Evolutionary conservation across 257 asterid species (phyloP).

Genomic region (Striga asiatica): DNA sequence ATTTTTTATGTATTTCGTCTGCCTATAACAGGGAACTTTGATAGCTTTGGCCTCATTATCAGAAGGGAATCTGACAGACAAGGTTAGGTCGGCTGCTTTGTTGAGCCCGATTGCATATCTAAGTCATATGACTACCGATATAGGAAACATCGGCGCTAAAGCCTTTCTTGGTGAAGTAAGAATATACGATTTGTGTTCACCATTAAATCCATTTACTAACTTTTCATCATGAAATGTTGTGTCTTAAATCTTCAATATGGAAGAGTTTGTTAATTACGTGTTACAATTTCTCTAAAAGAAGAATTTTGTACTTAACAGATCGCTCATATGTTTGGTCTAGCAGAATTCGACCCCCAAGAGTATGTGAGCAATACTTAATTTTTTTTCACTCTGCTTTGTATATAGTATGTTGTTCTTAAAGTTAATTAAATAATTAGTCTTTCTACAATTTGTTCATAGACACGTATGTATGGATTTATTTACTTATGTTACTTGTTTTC

Average conservation of each 20-base stretch:
- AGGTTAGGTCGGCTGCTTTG: constrained; percentile 62
- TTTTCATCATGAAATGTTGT: neutral
- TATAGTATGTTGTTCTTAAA: too few relatives aligned
- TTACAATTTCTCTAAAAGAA: too few relatives aligned
- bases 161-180: constrained; percentile 58
- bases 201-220: neutral
- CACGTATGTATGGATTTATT: too few relatives aligned
- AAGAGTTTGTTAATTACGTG: too few relatives aligned
- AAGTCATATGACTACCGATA: constrained; percentile 38
- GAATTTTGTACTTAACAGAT: constrained; percentile 22
- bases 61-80: constrained; percentile 29
- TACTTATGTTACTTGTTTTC: neutral
- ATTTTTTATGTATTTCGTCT: too few relatives aligned
- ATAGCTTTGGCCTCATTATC: constrained; percentile 53
- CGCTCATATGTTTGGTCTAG: constrained; percentile 25
- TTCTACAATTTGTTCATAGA: too few relatives aligned
- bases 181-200: neutral
- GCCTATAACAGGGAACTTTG: constrained; percentile 71
- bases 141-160: constrained; percentile 41
- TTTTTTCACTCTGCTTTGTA: neutral
- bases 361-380: neutral
- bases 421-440: too few relatives aligned
- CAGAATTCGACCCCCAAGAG: constrained; percentile 54
- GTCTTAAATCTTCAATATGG: too few relatives aligned
- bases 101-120: constrained; percentile 62